These are phyloP conservation scores for Fusarium sp. DNA, from an alignment of 2,329 filamentous ascomycete genomes.

Conservation along the genomic window DNA sequence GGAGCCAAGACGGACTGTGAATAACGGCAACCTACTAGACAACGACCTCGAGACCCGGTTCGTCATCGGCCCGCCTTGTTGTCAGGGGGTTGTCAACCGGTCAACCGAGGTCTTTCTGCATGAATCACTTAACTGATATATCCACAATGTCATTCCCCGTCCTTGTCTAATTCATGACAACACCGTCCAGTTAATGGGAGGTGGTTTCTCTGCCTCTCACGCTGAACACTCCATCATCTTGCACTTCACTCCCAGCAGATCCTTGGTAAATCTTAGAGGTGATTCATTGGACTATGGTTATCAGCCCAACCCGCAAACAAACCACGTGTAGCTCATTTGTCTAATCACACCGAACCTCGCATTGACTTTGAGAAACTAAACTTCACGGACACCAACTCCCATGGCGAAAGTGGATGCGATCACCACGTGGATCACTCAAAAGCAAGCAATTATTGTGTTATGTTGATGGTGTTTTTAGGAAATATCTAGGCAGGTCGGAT, in stretches of 20 bases:
- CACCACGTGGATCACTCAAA: not conserved
- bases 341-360: too few relatives aligned
- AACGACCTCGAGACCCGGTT: not conserved
- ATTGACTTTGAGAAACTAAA: not conserved
- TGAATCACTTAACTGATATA: not conserved
- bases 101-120: not conserved
- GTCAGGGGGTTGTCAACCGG: not conserved
- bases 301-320: not conserved
- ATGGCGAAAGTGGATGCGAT: not conserved
- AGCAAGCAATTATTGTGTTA: not conserved
- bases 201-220: not conserved
- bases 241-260: not conserved
- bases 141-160: not conserved
- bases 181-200: too few relatives aligned
- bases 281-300: not conserved
- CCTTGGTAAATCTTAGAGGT: not conserved
- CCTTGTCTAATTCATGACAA: not conserved
- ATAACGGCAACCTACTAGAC: not conserved
- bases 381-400: not conserved
- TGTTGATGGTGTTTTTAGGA: not conserved
- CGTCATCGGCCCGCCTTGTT: not conserved
- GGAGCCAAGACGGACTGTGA: not conserved
- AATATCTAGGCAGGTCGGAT: not conserved
- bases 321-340: too few relatives aligned
- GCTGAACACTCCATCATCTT: too few relatives aligned